Percentiles rank a stretch among this genome's conserved stretches.
Evolutionary conservation across 2,329 filamentous ascomycete genomes (phyloP).

Genomic region (Beauveria sp.): DNA sequence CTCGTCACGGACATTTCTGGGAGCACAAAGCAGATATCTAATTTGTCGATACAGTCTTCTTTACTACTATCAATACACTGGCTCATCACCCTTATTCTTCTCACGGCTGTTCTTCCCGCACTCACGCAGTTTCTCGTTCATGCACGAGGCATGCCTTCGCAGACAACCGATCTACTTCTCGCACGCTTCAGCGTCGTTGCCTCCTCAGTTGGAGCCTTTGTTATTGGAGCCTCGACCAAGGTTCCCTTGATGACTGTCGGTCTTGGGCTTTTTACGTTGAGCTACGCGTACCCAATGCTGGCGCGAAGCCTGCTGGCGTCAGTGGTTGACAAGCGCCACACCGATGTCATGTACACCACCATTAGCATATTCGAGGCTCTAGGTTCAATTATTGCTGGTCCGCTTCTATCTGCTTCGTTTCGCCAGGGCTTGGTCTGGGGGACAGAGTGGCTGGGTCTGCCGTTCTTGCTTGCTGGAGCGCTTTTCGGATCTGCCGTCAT

Average conservation of each 20-base stretch:
- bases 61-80: neutral
- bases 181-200: neutral
- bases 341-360: slow-evolving; percentile 13
- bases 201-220: neutral
- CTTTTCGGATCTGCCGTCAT: neutral
- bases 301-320: slow-evolving; percentile 15
- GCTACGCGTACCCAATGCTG: slow-evolving; percentile 2
- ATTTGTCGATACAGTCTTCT: neutral
- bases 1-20: too few species aligned
- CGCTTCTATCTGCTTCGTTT: slow-evolving; percentile 14
- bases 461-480: slow-evolving; percentile 10
- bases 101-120: neutral
- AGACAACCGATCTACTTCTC: neutral
- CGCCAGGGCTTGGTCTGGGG: slow-evolving; percentile 12
- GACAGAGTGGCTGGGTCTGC: slow-evolving; percentile 12
- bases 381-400: slow-evolving; percentile 14
- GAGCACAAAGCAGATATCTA: neutral
- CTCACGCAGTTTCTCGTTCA: neutral
- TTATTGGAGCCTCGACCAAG: neutral
- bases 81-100: neutral
- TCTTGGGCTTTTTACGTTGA: neutral
- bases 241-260: slow-evolving; percentile 9
- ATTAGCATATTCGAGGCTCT: slow-evolving; percentile 15
- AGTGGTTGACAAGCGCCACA: slow-evolving; percentile 12
- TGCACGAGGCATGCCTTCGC: neutral